Conservation (phyloP, 2,329 filamentous ascomycete species). For the Aureobasidium subglaciale region DNA sequence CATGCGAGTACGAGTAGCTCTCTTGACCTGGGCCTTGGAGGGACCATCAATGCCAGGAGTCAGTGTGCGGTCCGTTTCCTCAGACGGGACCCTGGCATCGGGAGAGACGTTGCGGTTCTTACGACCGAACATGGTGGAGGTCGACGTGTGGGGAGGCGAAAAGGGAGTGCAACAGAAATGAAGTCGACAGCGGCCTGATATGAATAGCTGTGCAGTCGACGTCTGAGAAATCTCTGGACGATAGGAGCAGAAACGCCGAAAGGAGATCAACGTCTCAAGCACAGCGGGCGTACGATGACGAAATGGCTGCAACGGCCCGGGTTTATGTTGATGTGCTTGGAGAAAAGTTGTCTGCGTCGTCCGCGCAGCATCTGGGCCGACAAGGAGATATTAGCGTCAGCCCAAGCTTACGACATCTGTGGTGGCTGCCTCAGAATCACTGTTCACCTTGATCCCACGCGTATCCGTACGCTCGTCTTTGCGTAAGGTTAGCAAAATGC, state of each 20-base stretch:
- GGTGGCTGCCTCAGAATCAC: neutral
- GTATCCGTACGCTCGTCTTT: neutral
- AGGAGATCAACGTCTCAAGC: neutral
- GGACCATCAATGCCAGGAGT: conserved; percentile 23
- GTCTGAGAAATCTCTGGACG: neutral
- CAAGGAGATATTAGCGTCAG: neutral
- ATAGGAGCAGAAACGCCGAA: neutral
- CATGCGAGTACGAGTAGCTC: conserved; percentile 47
- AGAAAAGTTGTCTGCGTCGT: neutral
- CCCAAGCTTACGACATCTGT: conserved; percentile 2
- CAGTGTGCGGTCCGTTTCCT: conserved; percentile 23
- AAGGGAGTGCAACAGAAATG: neutral
- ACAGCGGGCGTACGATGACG: conserved; percentile 5
- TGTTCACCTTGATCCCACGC: neutral
- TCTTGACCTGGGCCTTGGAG: conserved; percentile 36
- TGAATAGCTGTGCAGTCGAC: neutral
- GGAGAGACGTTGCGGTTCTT: conserved; percentile 19
- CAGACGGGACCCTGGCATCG: conserved; percentile 8
- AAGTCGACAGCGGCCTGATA: neutral
- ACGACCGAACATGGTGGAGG: conserved; percentile 27
- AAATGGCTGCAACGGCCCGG: conserved; percentile 1
- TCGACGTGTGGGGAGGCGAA: neutral
- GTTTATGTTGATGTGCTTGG: conserved; percentile 3
- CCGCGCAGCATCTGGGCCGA: neutral
- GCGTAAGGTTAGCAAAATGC: neutral